Evolutionary conservation across 768 basidiomycete species (phyloP).

Genomic region (Mycena vitilis): DNA sequence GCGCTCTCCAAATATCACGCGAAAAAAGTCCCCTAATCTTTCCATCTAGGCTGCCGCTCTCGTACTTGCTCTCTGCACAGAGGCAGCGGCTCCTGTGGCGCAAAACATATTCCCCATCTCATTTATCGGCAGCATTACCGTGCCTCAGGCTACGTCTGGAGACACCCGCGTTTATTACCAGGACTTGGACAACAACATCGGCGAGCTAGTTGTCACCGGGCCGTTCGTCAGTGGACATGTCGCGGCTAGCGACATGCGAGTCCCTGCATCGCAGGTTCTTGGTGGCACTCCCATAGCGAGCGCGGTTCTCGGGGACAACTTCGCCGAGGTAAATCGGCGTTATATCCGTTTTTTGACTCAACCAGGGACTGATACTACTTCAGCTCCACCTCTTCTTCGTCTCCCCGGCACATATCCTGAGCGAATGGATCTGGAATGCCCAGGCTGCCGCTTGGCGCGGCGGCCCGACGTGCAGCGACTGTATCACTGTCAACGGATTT

Average conservation of each 20-base stretch:
- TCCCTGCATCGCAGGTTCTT: neutral
- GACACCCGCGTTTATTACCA: slow-evolving; percentile 3
- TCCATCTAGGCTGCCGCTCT: neutral
- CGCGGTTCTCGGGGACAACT: neutral
- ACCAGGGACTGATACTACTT: too few species aligned
- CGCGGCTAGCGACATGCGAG: neutral
- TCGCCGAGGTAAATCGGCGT: neutral
- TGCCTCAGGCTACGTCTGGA: neutral
- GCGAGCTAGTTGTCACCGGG: neutral
- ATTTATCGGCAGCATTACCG: neutral
- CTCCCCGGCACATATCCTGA: slow-evolving; percentile 22
- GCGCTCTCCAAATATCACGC: too few species aligned
- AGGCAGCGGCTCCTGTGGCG: neutral
- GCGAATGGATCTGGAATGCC: slow-evolving; percentile 23
- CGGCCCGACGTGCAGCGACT: slow-evolving; percentile 24
- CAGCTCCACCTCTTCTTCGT: slow-evolving; percentile 29
- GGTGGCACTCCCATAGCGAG: neutral
- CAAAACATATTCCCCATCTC: neutral
- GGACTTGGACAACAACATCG: slow-evolving; percentile 1
- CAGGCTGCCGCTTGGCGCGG: neutral
- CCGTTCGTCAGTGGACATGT: neutral
- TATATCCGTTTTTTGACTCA: too few species aligned
- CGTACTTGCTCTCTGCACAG: neutral
- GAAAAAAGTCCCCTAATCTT: too few species aligned
- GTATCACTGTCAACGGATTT: slow-evolving; percentile 11